Conservation (phyloP, 805 yeast genomes). For the Hanseniaspora taiwanica region DNA sequence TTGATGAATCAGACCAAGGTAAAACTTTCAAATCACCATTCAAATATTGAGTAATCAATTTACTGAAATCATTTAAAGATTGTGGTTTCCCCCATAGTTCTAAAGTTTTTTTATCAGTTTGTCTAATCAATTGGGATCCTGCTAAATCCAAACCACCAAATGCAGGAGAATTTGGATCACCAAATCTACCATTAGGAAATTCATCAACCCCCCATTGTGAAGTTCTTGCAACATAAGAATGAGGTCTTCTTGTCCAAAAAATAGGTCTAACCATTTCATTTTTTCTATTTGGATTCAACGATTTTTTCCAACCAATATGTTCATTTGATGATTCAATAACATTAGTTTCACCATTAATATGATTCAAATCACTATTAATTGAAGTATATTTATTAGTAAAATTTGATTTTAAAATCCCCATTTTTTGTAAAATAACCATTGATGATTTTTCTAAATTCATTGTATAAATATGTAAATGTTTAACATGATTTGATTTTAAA, state of each 20-base stretch:
- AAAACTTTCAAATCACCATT: constrained; percentile 57
- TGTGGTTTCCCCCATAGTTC: constrained; percentile 85
- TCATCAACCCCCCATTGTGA: constrained; percentile 79
- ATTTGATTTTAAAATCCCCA: constrained; percentile 28
- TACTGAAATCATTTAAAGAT: constrained; percentile 42
- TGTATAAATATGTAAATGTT: constrained; percentile 89
- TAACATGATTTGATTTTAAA: constrained; percentile 56
- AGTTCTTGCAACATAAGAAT: constrained; percentile 78
- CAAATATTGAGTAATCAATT: constrained; percentile 55
- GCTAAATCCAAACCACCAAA: constrained; percentile 80
- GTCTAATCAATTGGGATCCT: constrained; percentile 70
- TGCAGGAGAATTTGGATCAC: constrained; percentile 95
- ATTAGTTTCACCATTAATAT: too few relatives aligned
- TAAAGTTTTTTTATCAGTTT: constrained; percentile 63
- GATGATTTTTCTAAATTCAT: constrained; percentile 94
- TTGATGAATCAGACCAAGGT: constrained; percentile 94
- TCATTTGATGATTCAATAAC: too few relatives aligned
- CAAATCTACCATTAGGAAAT: constrained; percentile 98
- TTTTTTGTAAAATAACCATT: constrained; percentile 68
- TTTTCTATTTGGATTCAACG: constrained; percentile 65
- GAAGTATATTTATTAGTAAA: too few relatives aligned
- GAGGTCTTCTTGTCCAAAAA: constrained; percentile 90
- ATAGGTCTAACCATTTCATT: constrained; percentile 84
- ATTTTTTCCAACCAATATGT: too few relatives aligned
- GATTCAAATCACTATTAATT: too few relatives aligned